Evolutionary conservation across 345 rosid genomes (phyloP).

Genomic region (Salix viminalis): DNA sequence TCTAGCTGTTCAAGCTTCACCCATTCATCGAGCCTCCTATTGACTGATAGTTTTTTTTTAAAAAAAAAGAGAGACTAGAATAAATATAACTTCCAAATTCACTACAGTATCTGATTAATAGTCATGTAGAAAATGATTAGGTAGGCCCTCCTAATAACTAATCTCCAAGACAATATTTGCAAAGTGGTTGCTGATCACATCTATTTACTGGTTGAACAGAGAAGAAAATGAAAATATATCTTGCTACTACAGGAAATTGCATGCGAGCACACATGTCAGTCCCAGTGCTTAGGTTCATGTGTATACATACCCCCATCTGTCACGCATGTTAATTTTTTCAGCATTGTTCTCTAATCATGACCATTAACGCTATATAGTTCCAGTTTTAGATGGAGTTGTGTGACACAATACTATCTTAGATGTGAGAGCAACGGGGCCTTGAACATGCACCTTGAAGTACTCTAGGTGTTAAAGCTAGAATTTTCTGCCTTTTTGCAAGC

Average conservation of each 20-base stretch:
- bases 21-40: slow-evolving; percentile 98
- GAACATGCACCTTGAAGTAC: not conserved
- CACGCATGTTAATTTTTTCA: no score
- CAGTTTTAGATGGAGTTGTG: not conserved
- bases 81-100: not conserved
- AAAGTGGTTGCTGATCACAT: not conserved
- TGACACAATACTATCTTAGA: not conserved
- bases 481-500: not conserved
- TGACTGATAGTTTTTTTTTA: slow-evolving; percentile 43
- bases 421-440: not conserved
- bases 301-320: not conserved
- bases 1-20: slow-evolving; percentile 89
- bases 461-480: not conserved
- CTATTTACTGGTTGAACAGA: not conserved
- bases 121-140: not conserved
- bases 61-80: not conserved
- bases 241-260: not conserved
- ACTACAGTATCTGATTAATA: not conserved
- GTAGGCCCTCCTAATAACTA: not conserved
- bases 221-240: not conserved
- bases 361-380: not conserved
- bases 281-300: not conserved
- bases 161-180: not conserved
- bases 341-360: no score
- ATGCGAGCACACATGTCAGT: not conserved